Evolutionary conservation across 345 rosid species (phyloP), one percentile per base, ranked within the genome.

Genomic region (Raphanus sativus): DNA sequence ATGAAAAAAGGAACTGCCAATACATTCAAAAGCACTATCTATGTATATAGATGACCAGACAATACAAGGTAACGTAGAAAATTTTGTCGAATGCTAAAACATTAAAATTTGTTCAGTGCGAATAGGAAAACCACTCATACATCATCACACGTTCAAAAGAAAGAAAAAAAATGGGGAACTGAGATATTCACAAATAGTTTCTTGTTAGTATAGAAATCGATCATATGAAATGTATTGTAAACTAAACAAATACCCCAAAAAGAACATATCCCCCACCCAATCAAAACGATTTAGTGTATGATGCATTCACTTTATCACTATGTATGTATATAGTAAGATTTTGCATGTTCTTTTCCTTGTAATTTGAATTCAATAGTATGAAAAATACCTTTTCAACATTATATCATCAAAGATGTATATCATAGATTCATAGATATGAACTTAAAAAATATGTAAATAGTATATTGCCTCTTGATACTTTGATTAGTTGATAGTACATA

Each of bases 121-220:
- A 40, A 71, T 25, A 60, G 7, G 58, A 60, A 60, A 71, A 26
- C 42, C 66, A 10, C 38, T 71, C 52, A 42, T 42, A 59, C 66
- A 38, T 28, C 16, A 60, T 26, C 30, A 60, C n/a, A 60, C 64
- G 5, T n/a, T 2, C 12, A 12, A 5, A 26, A 26, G 33, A 58
- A 25, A 28, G 26, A 56, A 58, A 10, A 11, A 10, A 56, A 58
- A 58, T 58, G 62, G 30, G 11, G 50, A 40, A 48, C 54, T 56
- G 56, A 52, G 2, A 52, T n/a, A 52, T 1, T 17, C 61, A 25
- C n/a, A 58, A 24, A 9, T 24, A 58, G 32, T 4, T 58, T 25
- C 32, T 25, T 4, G 30, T 58, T 58, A 25, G 30, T 58, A 25
- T 25, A 58, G 3, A 10, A 58, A 25, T 7, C 62, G n/a, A 58